Conservation (phyloP, 106 monocot genomes). For the Allium fistulosum region DNA sequence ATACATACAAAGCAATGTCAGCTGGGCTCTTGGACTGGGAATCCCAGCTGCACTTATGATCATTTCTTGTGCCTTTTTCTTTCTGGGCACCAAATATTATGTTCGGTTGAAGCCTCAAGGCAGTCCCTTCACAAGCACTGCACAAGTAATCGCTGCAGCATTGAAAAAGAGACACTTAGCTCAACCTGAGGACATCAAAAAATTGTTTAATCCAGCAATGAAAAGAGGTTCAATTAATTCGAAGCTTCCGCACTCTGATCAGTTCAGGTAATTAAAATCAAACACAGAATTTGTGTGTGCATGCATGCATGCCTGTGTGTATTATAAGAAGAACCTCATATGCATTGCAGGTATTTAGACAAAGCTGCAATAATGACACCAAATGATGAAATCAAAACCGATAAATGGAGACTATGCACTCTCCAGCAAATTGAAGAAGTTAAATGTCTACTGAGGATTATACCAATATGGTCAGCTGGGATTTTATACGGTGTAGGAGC, state of each 20-base stretch:
- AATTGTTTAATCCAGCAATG: too few relatives aligned
- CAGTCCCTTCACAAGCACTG: constrained; percentile 26
- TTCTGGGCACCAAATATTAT: constrained; percentile 27
- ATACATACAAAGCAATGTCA: constrained; percentile 61
- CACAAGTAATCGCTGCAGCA: constrained; percentile 17
- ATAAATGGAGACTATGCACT: constrained; percentile 41
- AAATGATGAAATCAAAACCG: constrained; percentile 22
- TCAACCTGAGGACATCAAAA: constrained; percentile 10
- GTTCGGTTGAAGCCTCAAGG: constrained; percentile 16
- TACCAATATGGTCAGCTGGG: constrained; percentile 49
- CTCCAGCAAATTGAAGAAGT: constrained; percentile 60
- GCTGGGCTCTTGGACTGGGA: constrained; percentile 63
- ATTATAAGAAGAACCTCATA: background rate
- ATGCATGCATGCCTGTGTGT: background rate
- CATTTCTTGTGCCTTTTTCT: constrained; percentile 28
- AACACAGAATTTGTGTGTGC: background rate
- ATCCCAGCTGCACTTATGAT: constrained; percentile 38
- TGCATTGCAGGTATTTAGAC: constrained; percentile 39
- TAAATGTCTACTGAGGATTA: constrained; percentile 45
- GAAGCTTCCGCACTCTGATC: constrained; percentile 24
- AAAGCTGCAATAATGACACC: constrained; percentile 42
- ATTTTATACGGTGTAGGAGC: constrained; percentile 34
- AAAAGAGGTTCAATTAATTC: too few relatives aligned
- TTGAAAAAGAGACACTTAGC: constrained; percentile 12
- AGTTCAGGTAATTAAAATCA: constrained; percentile 30